phyloP scores from a whole-genome alignment of 768 basidiomycete genomes.

The Suillus occidentalis region DNA sequence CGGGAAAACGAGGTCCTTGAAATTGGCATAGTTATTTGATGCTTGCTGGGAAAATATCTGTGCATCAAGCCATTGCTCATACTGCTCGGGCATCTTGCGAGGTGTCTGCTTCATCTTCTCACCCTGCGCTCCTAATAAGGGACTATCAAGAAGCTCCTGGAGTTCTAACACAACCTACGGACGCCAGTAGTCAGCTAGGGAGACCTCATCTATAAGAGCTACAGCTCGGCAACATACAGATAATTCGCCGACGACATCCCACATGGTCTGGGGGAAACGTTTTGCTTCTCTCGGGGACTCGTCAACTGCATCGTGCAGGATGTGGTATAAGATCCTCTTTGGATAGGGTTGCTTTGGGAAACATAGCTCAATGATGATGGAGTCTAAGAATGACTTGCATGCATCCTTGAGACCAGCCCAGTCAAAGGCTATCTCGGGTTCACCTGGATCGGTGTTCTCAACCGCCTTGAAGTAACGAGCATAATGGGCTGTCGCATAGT shows the following conservation, averaged over 20 bases:
- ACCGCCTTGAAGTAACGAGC: conserved; percentile 63
- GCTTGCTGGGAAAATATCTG: conserved; percentile 62
- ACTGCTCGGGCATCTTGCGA: conserved; percentile 58
- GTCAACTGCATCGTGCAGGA: conserved; percentile 69
- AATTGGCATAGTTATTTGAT: conserved; percentile 47
- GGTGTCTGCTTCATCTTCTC: conserved; percentile 49
- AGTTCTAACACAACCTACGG: conserved; percentile 63
- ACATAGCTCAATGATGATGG: conserved; percentile 79
- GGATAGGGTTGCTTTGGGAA: conserved; percentile 72
- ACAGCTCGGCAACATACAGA: conserved; percentile 45
- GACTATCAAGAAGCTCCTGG: conserved; percentile 61
- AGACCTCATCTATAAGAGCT: neutral
- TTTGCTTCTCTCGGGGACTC: conserved; percentile 74
- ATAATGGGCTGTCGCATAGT: conserved; percentile 57
- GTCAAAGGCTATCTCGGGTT: conserved; percentile 63
- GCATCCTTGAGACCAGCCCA: conserved; percentile 60
- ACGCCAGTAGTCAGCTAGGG: neutral
- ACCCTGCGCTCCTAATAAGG: conserved; percentile 57
- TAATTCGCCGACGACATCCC: conserved; percentile 81
- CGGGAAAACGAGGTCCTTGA: conserved; percentile 59
- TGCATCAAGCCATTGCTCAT: conserved; percentile 69
- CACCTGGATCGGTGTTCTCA: conserved; percentile 38
- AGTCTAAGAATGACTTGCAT: conserved; percentile 78
- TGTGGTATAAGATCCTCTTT: conserved; percentile 60
- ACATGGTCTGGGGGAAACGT: conserved; percentile 76